Evolutionary conservation across 371 early-diverging fungal genomes (phyloP), one percentile per base, ranked within the genome.

Genomic region (Mucor lusitanicus): DNA sequence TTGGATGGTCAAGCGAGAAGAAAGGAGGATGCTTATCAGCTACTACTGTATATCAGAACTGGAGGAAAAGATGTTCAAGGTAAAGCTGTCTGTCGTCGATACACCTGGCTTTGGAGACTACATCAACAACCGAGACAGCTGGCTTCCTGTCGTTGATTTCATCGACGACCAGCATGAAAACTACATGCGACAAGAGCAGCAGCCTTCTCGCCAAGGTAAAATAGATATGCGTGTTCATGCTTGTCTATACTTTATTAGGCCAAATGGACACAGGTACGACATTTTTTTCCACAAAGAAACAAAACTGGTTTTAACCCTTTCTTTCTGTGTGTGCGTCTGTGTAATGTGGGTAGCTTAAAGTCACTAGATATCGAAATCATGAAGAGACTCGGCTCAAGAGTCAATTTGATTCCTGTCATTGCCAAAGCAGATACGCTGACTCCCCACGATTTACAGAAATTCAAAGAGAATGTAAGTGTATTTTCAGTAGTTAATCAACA

Each of bases 61-160:
- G 48, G 97, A 97, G 81, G 98, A 98, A 80, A 97, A 95, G 78
- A 93, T 91, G 79, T 97, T 98, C 83, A 89, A 89, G 63, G 96
- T 96, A 65, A 94, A 95, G 65, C 79, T 98, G 68, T 92, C 92
- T 37, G 91, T 98, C 46, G 88, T 95, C 67, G 95, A 95, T 77
- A 93, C 94, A n/a, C 94, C 94, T 61, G 95, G 95, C 21, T 95
- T 95, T 75, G 95, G 95, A 62, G 95, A 95, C 74, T 95, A 92
- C 73, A 83, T 88, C 69, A 84, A 89, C 77, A 86, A 90, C 70
- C 70, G 83, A 68, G 83, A 88, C 64, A 88, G 89, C 68, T 90
- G 91, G 90, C 78, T 86, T 35, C 88, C 92, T 65, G 79, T 91
- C 66, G 75, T 89, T 44, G 86, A 90, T 44, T 88, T 96, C 76